Conservation (phyloP, 2,329 filamentous ascomycete genomes). For the Helotiales sp. region DNA sequence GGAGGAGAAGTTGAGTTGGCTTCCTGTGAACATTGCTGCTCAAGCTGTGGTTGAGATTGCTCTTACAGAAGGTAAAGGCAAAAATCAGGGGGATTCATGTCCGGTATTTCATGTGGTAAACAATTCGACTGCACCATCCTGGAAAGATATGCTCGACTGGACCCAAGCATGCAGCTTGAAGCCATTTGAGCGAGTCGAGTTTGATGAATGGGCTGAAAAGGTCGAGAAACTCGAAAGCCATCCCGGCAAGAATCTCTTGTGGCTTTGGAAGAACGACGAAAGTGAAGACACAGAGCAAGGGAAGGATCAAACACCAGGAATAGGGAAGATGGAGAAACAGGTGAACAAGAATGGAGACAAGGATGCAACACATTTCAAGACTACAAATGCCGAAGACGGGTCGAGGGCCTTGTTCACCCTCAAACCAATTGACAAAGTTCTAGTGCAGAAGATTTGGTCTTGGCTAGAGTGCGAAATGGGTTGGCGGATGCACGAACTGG, state of each 20-base stretch:
- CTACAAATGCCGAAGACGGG: slow-evolving; percentile 33
- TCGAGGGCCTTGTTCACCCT: slow-evolving; percentile 39
- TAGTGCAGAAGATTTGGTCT: slow-evolving; percentile 44
- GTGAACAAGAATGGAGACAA: no score
- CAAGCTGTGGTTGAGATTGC: slow-evolving; percentile 42
- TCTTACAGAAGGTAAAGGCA: slow-evolving; percentile 24
- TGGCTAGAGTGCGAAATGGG: slow-evolving; percentile 2
- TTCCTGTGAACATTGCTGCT: slow-evolving; percentile 48
- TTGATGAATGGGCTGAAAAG: slow-evolving; percentile 39
- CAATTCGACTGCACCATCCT: slow-evolving; percentile 42
- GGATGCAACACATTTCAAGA: no score
- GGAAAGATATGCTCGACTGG: slow-evolving; percentile 48
- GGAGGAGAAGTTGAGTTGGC: slow-evolving; percentile 43
- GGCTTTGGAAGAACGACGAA: slow-evolving; percentile 44
- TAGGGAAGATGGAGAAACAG: no score
- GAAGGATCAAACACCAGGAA: no score
- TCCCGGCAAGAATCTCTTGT: slow-evolving; percentile 44
- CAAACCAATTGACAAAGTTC: slow-evolving; percentile 42
- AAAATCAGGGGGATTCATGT: not conserved
- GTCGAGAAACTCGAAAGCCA: slow-evolving; percentile 37
- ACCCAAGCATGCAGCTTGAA: slow-evolving; percentile 24
- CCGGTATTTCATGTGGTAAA: slow-evolving; percentile 38
- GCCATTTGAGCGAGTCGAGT: slow-evolving; percentile 44
- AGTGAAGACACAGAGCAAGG: not conserved
- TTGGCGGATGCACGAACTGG: no score